Conservation (phyloP, 208 protist genomes). For the Herpetomonas muscarum region DNA sequence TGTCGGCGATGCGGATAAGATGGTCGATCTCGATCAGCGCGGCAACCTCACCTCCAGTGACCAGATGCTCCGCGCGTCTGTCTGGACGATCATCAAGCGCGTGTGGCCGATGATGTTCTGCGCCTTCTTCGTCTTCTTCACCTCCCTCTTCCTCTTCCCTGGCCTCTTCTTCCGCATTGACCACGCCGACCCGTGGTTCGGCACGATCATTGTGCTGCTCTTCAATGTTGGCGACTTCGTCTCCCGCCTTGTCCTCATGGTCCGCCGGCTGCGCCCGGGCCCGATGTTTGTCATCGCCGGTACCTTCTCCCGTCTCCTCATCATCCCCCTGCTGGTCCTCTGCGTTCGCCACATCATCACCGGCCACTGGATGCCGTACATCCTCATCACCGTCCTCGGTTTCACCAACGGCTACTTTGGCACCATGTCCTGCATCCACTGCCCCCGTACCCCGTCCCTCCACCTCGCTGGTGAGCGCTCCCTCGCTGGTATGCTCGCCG, state of each 20-base stretch:
- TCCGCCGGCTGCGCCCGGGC: slow-evolving; percentile 29
- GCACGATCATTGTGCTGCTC: slow-evolving; percentile 42
- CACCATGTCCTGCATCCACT: slow-evolving; percentile 63
- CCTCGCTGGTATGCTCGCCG: slow-evolving; percentile 38
- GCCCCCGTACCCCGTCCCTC: slow-evolving; percentile 38
- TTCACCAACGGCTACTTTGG: slow-evolving; percentile 82
- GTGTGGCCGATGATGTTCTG: slow-evolving; percentile 71
- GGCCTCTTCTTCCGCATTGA: slow-evolving; percentile 55
- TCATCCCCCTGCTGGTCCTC: slow-evolving; percentile 57
- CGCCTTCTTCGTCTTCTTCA: slow-evolving; percentile 60
- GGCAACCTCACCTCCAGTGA: slow-evolving; percentile 49
- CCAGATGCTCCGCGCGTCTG: slow-evolving; percentile 51
- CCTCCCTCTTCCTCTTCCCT: slow-evolving; percentile 63
- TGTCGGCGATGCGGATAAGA: slow-evolving; percentile 46
- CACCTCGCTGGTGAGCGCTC: slow-evolving; percentile 54
- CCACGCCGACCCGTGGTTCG: slow-evolving; percentile 42
- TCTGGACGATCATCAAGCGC: slow-evolving; percentile 35
- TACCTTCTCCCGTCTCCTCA: slow-evolving; percentile 35
- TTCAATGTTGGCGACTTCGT: slow-evolving; percentile 69
- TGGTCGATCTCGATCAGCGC: slow-evolving; percentile 46
- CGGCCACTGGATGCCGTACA: slow-evolving; percentile 36
- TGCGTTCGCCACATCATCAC: slow-evolving; percentile 51
- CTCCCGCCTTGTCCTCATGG: slow-evolving; percentile 36
- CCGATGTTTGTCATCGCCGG: slow-evolving; percentile 43
- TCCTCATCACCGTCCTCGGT: slow-evolving; percentile 43